Conservation (phyloP, 371 early-diverging fungal genomes). For the Apophysomyces trapeziformis region DNA sequence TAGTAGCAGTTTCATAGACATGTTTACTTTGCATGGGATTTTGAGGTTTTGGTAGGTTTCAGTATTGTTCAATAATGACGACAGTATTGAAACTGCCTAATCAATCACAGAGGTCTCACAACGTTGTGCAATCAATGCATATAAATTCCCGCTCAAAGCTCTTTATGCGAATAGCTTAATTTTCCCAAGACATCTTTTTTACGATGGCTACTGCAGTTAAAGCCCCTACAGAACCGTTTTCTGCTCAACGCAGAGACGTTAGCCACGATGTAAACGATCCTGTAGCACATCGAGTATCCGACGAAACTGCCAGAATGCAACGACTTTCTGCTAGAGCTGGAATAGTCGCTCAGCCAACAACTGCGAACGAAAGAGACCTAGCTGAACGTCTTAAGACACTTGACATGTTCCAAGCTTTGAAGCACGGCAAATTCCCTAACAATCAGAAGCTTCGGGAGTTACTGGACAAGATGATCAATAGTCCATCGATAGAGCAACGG, state of each 20-base stretch:
- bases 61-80: too few relatives aligned
- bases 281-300: neutral
- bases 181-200: neutral
- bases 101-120: too few relatives aligned
- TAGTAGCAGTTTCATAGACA: too few relatives aligned
- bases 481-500: constrained; percentile 45
- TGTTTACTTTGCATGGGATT: too few relatives aligned
- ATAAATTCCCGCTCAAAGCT: neutral
- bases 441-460: constrained; percentile 59
- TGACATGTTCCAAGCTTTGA: constrained; percentile 52
- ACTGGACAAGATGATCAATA: constrained; percentile 42
- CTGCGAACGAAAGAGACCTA: constrained; percentile 26
- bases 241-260: neutral
- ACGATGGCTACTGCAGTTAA: constrained; percentile 6
- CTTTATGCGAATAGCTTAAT: neutral
- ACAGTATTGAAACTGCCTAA: too few relatives aligned
- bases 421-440: constrained; percentile 64
- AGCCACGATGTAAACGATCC: neutral
- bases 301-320: constrained; percentile 1
- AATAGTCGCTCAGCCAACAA: constrained; percentile 8
- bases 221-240: neutral
- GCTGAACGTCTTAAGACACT: constrained; percentile 50
- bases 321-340: neutral
- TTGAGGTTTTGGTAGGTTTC: too few relatives aligned
- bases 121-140: neutral